phyloP scores from a whole-genome alignment of 805 yeast species.

The Yarrowia deformans region DNA sequence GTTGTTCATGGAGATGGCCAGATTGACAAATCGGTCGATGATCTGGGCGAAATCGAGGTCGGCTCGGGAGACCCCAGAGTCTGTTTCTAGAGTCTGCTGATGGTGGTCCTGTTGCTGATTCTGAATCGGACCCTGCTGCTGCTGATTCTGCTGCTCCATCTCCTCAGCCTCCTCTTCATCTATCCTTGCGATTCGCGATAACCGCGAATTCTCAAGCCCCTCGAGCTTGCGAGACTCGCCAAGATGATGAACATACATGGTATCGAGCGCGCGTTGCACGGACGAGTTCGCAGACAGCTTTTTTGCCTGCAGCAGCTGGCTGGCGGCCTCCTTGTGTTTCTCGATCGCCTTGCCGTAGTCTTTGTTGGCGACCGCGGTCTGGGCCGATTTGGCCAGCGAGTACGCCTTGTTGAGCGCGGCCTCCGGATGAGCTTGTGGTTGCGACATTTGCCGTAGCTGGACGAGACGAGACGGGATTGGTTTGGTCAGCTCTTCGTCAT shows the following conservation, averaged over 20 bases:
- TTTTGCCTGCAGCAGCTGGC: background rate
- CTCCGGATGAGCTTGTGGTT: slow-evolving; percentile 3
- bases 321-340: slow-evolving; percentile 35
- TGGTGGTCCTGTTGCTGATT: background rate
- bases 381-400: slow-evolving; percentile 27
- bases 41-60: slow-evolving; percentile 28
- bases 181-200: background rate
- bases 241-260: slow-evolving; percentile 10
- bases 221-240: slow-evolving; percentile 17
- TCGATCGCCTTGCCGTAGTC: slow-evolving; percentile 27
- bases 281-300: background rate
- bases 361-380: slow-evolving; percentile 7
- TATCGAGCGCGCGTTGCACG: slow-evolving; percentile 3
- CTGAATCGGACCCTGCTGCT: background rate
- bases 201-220: slow-evolving; percentile 15
- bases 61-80: background rate
- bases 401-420: slow-evolving; percentile 37
- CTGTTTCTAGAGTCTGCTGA: background rate
- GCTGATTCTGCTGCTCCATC: background rate
- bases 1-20: slow-evolving; percentile 17
- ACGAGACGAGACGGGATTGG: too few relatives aligned
- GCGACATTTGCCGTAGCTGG: too few relatives aligned
- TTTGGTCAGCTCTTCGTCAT: too few relatives aligned
- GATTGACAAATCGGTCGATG: slow-evolving; percentile 26
- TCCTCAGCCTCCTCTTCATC: slow-evolving; percentile 30